Conservation (phyloP, 805 yeast species). For the Saccharomycopsis olivae region DNA sequence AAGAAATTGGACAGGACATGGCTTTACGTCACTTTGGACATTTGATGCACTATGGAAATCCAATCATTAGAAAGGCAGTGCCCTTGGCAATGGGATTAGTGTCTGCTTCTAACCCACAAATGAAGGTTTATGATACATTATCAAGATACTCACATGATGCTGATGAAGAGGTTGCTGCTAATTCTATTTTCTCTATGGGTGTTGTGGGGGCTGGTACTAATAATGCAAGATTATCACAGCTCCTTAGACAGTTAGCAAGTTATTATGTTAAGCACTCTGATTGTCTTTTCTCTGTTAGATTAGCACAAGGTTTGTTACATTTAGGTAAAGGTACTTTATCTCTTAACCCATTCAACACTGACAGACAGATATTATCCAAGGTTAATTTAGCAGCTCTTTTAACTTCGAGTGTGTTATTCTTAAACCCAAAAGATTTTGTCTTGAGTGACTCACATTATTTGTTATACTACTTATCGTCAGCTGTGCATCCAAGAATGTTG, state of each 20-base stretch:
- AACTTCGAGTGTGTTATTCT: constrained; percentile 71
- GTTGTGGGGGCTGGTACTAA: constrained; percentile 98
- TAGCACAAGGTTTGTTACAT: constrained; percentile 91
- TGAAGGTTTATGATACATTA: constrained; percentile 92
- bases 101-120: constrained; percentile 88
- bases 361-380: constrained; percentile 76
- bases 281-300: constrained; percentile 82
- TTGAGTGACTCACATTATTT: constrained; percentile 68
- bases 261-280: constrained; percentile 88
- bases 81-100: constrained; percentile 98
- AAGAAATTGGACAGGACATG: constrained; percentile 97
- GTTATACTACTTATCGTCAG: constrained; percentile 76
- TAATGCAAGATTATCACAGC: constrained; percentile 94
- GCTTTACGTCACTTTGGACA: constrained; percentile 94
- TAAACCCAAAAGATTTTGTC: constrained; percentile 78
- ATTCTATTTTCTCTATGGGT: constrained; percentile 95
- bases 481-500: constrained; percentile 86
- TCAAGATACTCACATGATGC: constrained; percentile 95
- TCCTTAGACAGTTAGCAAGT: constrained; percentile 87
- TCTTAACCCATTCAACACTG: constrained; percentile 80
- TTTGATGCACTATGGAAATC: constrained; percentile 94
- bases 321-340: constrained; percentile 94
- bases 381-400: constrained; percentile 84
- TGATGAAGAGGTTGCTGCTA: constrained; percentile 87
- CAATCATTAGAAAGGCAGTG: constrained; percentile 83